Conservation (phyloP, 2,329 filamentous ascomycete species). For the Aspergillus aculeatus region DNA sequence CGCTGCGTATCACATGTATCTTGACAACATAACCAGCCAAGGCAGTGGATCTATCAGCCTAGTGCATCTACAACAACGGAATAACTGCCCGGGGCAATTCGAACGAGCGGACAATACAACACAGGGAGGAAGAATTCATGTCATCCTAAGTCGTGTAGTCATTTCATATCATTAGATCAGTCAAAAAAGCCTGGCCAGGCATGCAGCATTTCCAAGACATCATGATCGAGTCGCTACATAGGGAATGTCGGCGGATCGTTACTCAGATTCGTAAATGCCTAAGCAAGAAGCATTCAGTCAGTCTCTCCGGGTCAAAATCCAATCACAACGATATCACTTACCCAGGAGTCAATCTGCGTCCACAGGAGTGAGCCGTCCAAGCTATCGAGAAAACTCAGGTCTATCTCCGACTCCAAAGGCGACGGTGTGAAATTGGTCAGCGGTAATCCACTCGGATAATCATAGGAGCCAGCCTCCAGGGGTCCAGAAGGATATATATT, state of each 20-base stretch:
- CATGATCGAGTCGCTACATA: background rate
- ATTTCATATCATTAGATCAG: background rate
- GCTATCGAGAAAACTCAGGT: constrained; percentile 32
- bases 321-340: constrained; percentile 16
- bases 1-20: too few species aligned
- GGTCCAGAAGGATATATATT: constrained; percentile 8
- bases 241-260: constrained; percentile 30
- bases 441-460: constrained; percentile 22
- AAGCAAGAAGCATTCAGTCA: constrained; percentile 9
- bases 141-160: too few species aligned
- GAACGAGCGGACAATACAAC: background rate
- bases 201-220: background rate
- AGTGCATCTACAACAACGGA: background rate
- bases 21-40: too few species aligned
- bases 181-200: background rate
- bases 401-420: constrained; percentile 23
- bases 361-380: constrained; percentile 41
- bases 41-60: too few species aligned
- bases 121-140: background rate
- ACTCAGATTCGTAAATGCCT: constrained; percentile 37
- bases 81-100: background rate
- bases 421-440: constrained; percentile 18
- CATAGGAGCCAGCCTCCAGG: constrained; percentile 15
- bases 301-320: background rate
- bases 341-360: constrained; percentile 41